A percentile compares a stretch with the other conserved stretches of the same genome.
These are phyloP conservation scores for Russula sp. DNA, from an alignment of 768 basidiomycete genomes.

Conservation along the genomic window DNA sequence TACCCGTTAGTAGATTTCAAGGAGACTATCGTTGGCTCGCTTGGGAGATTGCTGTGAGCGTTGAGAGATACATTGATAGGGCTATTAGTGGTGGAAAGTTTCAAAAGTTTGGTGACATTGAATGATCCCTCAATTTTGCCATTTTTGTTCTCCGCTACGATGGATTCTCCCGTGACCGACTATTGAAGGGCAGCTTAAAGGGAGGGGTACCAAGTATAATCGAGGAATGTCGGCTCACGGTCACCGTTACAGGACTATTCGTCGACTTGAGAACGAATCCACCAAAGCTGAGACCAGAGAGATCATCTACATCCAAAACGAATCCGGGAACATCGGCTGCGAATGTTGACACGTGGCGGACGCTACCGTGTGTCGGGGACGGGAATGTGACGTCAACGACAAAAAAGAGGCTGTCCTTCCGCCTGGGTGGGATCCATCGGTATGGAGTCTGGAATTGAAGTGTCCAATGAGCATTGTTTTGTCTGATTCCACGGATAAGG, in stretches of 20 bases:
- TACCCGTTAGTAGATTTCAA: not conserved
- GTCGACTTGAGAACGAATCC: not conserved
- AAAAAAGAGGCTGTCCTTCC: not conserved
- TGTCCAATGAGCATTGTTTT: not conserved
- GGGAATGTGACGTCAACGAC: slow-evolving; percentile 4
- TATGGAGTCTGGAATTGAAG: not conserved
- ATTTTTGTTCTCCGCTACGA: not conserved
- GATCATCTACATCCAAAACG: not conserved
- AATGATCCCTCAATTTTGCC: slow-evolving; percentile 4
- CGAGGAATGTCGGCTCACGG: not conserved
- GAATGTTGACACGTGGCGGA: not conserved
- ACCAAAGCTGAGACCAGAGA: not conserved
- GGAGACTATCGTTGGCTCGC: not conserved
- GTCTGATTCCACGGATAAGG: not conserved
- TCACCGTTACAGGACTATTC: not conserved
- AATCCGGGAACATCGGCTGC: not conserved
- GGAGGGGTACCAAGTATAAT: not conserved
- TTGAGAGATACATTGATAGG: not conserved
- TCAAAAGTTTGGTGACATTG: not conserved
- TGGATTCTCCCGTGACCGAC: not conserved
- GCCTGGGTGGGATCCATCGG: not conserved
- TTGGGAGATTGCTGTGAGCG: not conserved
- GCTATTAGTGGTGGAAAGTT: not conserved
- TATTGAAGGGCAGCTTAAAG: not conserved
- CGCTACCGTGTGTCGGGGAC: not conserved